Evolutionary conservation across 495 filamentous ascomycete species (phyloP).

Genomic region (Chaetomium fimeti): DNA sequence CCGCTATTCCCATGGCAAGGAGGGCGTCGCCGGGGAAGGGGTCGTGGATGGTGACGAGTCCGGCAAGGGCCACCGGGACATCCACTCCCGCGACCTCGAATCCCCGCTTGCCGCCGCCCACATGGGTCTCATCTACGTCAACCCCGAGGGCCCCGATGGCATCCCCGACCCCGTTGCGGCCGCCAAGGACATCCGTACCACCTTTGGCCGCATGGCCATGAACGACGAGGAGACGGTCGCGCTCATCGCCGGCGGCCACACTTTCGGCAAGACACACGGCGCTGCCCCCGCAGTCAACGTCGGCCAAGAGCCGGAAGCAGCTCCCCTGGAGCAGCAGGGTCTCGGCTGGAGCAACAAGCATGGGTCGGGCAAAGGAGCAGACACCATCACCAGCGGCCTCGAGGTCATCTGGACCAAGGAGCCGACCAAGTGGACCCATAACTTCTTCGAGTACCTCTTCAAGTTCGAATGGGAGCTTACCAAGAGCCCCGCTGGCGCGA

Average conservation of each 20-base stretch:
- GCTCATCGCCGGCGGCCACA: constrained; percentile 71
- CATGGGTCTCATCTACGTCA: constrained; percentile 77
- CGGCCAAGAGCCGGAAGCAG: constrained; percentile 62
- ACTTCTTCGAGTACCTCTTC: constrained; percentile 70
- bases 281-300: constrained; percentile 58
- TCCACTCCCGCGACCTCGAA: constrained; percentile 61
- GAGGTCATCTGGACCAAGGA: constrained; percentile 74
- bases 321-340: constrained; percentile 60
- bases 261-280: constrained; percentile 74
- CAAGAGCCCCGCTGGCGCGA: constrained; percentile 69
- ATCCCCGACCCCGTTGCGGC: constrained; percentile 65
- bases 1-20: constrained; percentile 55
- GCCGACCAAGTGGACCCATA: constrained; percentile 65
- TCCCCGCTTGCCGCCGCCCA: constrained; percentile 61
- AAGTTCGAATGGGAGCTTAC: constrained; percentile 73
- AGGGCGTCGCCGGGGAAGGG: constrained; percentile 44
- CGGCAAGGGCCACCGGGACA: constrained; percentile 48
- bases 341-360: constrained; percentile 64
- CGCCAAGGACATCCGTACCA: constrained; percentile 65
- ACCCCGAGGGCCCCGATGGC: constrained; percentile 72
- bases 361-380: constrained; percentile 58
- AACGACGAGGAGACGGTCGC: constrained; percentile 75
- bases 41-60: constrained; percentile 50
- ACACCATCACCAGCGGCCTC: constrained; percentile 69
- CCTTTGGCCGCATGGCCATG: constrained; percentile 75